A percentile compares a stretch with the other conserved stretches of the same genome.
Evolutionary conservation across 2,329 filamentous ascomycete species (phyloP).

Genomic region (Talaromyces sp.): DNA sequence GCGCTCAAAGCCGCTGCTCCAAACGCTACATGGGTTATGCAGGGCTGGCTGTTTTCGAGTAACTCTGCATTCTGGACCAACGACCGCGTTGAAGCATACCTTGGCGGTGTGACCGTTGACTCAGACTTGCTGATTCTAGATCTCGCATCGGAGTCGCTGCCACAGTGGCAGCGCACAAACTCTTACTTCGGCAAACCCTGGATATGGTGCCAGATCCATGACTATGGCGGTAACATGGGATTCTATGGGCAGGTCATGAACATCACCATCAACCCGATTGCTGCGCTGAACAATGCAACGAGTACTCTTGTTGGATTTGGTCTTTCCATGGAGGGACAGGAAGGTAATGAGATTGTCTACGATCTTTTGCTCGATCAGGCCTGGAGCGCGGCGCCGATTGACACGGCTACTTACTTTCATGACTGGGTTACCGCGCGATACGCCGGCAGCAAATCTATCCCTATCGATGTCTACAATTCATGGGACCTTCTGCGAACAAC

Average conservation of each 20-base stretch:
- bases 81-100: slow-evolving; percentile 49
- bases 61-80: slow-evolving; percentile 49
- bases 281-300: slow-evolving; percentile 41
- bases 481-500: slow-evolving; percentile 48
- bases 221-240: slow-evolving; percentile 51
- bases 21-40: slow-evolving; percentile 52
- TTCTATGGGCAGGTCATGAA: slow-evolving; percentile 52
- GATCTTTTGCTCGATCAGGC: slow-evolving; percentile 52
- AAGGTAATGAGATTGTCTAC: slow-evolving; percentile 55
- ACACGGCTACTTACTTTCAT: slow-evolving; percentile 47
- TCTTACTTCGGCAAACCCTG: slow-evolving; percentile 53
- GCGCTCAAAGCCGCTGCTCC: slow-evolving; percentile 50
- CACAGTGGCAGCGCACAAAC: slow-evolving; percentile 52
- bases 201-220: slow-evolving; percentile 55
- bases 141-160: slow-evolving; percentile 49
- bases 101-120: slow-evolving; percentile 45
- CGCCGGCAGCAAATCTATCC: slow-evolving; percentile 24
- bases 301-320: slow-evolving; percentile 49
- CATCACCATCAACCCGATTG: slow-evolving; percentile 47
- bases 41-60: slow-evolving; percentile 53
- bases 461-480: slow-evolving; percentile 38
- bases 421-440: slow-evolving; percentile 49
- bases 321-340: slow-evolving; percentile 50
- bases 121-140: slow-evolving; percentile 52
- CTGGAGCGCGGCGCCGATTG: slow-evolving; percentile 45